These are phyloP conservation scores for Eucommia ulmoides DNA, from an alignment of 257 asterid species.

Conservation along the genomic window DNA sequence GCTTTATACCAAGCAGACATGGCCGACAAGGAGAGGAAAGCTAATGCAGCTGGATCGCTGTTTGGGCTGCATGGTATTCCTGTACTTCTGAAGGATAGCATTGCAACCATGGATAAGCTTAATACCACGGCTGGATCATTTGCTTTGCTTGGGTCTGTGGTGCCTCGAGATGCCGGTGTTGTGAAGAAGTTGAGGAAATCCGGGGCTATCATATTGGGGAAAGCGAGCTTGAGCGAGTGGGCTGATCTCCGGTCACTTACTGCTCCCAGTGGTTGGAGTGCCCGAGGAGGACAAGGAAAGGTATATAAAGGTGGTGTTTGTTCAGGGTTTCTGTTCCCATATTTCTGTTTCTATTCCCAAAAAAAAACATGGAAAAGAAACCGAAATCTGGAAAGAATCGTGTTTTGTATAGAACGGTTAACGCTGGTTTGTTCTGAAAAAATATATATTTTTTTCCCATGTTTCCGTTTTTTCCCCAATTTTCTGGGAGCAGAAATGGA, in stretches of 20 bases:
- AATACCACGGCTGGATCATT: constrained; percentile 60
- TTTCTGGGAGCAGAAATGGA: too few relatives aligned
- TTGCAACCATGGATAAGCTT: constrained; percentile 45
- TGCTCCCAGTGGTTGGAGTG: constrained; percentile 69
- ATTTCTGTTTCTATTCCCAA: too few relatives aligned
- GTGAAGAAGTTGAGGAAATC: constrained; percentile 16
- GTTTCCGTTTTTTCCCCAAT: too few relatives aligned
- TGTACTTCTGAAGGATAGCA: constrained; percentile 67
- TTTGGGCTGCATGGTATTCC: constrained; percentile 47
- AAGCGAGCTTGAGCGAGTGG: constrained; percentile 75
- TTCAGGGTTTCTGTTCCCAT: too few relatives aligned
- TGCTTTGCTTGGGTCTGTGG: constrained; percentile 48
- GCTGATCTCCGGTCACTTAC: constrained; percentile 27
- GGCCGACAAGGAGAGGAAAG: constrained; percentile 30
- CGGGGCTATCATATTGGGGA: constrained; percentile 71
- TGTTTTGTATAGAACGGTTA: too few relatives aligned
- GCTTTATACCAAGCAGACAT: constrained; percentile 35
- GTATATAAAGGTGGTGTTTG: too few relatives aligned
- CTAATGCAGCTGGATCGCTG: constrained; percentile 6
- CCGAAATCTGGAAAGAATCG: too few relatives aligned
- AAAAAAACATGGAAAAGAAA: too few relatives aligned
- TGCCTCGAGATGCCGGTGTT: constrained; percentile 42
- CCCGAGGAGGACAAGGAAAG: constrained; percentile 54
- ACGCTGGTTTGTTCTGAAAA: too few relatives aligned
- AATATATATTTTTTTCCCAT: too few relatives aligned